Base-by-base conservation (phyloP, 257 asterid genomes). In the Phtheirospermum japonicum region DNA sequence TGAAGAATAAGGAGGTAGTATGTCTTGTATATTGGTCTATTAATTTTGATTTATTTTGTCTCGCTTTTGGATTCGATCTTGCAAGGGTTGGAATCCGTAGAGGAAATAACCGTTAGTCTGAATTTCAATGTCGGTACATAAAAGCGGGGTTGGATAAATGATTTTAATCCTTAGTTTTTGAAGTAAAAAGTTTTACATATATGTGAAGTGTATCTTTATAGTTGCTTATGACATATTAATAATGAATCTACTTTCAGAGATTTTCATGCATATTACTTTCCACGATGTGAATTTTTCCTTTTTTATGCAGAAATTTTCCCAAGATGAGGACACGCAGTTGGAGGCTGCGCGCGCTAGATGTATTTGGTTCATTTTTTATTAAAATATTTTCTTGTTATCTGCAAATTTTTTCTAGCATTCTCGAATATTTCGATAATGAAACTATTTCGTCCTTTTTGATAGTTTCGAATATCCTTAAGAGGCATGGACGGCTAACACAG, bases 381-480 rank as follows among this genome's bases (percentile, higher is more conserved):
- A 10, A 20, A 30, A 40, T 63, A 1, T 49, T 53, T 18, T 63
- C 56, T 9, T 51, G n/a, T 65, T 40, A 39, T 57, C 42, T 17
- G 12, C 8, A n/a, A 28, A 26, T 8, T 17, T 26, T 0, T 31
- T 23, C 16, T 14, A 17, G 17, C 32, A 12, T 20, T 10, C 12
- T 58, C 42, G 14, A 16, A n/a, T 51, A 8, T 12, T 9, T 57
- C 56, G 20, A 7, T 46, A 9, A 18, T 55, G 17, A 58, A 58
- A 16, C 18, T 32, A 28, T 23, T 33, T 52, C 37, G 60, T 59
- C 11, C 30, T 51, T 71, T 45, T 42, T 28, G 62, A 57, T 80
- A 86, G 95, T 86, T 73, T 75, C 91, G 12, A 81, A 71, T 75
- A 76, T 86, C 70, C 84, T 86, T 54, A 86, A 76, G 75, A 78